Base-by-base conservation (phyloP, 225 moss, liverwort and hornwort genomes). In the Pleurozium schreberi region DNA sequence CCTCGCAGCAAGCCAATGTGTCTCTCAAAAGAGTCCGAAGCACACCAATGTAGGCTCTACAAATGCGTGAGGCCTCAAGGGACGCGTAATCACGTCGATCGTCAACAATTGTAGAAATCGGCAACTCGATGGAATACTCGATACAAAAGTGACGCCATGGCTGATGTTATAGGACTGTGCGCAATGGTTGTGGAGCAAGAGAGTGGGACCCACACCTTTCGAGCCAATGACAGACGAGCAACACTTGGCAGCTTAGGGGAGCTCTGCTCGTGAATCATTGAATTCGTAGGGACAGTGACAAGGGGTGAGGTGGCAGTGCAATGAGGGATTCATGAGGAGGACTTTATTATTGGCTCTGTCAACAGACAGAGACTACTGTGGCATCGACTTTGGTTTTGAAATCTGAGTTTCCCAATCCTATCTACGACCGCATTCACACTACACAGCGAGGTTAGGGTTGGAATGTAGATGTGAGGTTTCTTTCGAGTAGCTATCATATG, bases 61-160 rank as follows among this genome's bases (percentile, higher is more conserved):
- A 6, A 27, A 18, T 58, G 58, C 11, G 79, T 0, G 5, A 27
- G 26, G 57, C 11, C n/a, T 57, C 57, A 14, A 57, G n/a, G 40
- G 27, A 18, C n/a, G 18, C 27, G n/a, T 7, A 27, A 27, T 0
- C 58, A 27, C n/a, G 18, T 17, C n/a, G 18, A 27, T 27, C 77
- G 38, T 25, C 25, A 14, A 30, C 61, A n/a, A n/a, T n/a, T n/a
- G n/a, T 9, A 12, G 6, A 23, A 59, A 8, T 59, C 59, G 8
- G 22, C 21, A 59, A 23, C 61, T 61, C 11, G 61, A 61, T 27
- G 27, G 11, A 27, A 25, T 10, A 0, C 55, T 77, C 38, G 10
- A 6, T 4, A 2, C 25, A 0, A 2, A 5, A 10, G 25, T 1
- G 4, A 6, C 9, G n/a, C 17, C n/a, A n/a, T 19, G 27, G 59